Evolutionary conservation across 345 rosid genomes (phyloP), one percentile per base, ranked within the genome.

Genomic region (Aegle marmelos): DNA sequence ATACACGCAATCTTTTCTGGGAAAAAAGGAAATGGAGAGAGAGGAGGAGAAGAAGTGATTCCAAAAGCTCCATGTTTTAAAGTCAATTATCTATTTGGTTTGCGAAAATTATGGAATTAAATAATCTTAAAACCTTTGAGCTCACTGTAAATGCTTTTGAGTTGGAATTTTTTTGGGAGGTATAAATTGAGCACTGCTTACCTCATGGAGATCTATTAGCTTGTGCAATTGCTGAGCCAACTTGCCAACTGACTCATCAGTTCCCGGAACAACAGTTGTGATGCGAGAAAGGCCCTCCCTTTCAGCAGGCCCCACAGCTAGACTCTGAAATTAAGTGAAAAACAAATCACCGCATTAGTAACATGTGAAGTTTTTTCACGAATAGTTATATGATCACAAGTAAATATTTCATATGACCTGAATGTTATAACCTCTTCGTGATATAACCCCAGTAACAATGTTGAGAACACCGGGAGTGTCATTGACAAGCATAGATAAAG

Each of bases 401-500:
- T 5, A 39, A 68, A 54, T 25, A 68, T 24, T 24, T 31, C 56
- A 74, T 53, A 68, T 36, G 28, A 85, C 99, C 97, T 96, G 99
- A 83, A 96, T 91, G 73, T 90, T 92, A 83, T 96, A 92, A 66
- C 97, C 97, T 85, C 95, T 87, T 80, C 94, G 87, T 80, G 99
- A 86, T 53, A 96, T 88, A 68, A 90, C 92, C 68, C 97, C 98
- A 1, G 98, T 90, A 13, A 94, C 76, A 41, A 88, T 84, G 82
- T 96, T 96, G 64, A 96, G 93, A 80, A 96, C 99, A 82, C 99
- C 97, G 59, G 98, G 97, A 76, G 54, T 4, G 71, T 96, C 88
- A 73, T 79, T 96, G 33, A 94, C 99, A 6, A 96, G 85, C 91
- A 92, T 85, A 21, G 92, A 90, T 36, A 96, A 79, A 10, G 99